These are phyloP conservation scores for Aristolochia fimbriata DNA, from an alignment of 164 flowering plant genomes.

Conservation along the genomic window DNA sequence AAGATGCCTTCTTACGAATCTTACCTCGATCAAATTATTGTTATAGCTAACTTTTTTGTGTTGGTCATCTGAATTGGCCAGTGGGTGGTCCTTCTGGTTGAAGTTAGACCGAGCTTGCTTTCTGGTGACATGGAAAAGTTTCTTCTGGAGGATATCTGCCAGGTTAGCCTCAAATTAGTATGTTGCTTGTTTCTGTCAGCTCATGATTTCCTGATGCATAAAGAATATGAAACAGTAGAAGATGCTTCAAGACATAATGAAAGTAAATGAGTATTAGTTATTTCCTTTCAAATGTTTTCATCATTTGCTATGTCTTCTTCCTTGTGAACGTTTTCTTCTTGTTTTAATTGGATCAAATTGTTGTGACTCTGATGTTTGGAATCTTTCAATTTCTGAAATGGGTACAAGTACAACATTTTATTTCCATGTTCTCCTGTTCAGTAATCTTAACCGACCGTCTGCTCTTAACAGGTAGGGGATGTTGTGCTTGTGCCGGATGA, in stretches of 20 bases:
- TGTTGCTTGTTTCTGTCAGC: neutral
- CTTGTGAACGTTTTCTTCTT: too few relatives aligned
- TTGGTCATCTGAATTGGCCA: conserved; percentile 9
- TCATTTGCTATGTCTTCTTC: neutral
- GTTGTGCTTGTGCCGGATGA: conserved; percentile 78
- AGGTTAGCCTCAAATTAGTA: conserved; percentile 28
- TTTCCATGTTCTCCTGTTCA: neutral
- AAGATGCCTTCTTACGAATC: neutral
- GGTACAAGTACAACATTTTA: neutral
- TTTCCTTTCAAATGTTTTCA: neutral
- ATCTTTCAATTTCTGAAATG: too few relatives aligned
- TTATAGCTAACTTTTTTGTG: neutral
- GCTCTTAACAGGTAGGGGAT: conserved; percentile 62
- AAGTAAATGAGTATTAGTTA: too few relatives aligned
- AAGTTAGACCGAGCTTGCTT: conserved; percentile 74
- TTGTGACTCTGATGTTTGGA: too few relatives aligned
- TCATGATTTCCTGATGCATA: neutral
- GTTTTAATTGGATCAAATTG: too few relatives aligned
- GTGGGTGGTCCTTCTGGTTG: conserved; percentile 67
- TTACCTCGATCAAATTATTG: neutral
- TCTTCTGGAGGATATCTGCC: conserved; percentile 53
- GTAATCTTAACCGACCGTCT: neutral
- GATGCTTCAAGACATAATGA: too few relatives aligned
- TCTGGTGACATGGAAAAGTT: conserved; percentile 69
- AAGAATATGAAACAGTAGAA: neutral